phyloP scores from a whole-genome alignment of 192 early-diverging fungal genomes.

The Haplosporangium gracile region DNA sequence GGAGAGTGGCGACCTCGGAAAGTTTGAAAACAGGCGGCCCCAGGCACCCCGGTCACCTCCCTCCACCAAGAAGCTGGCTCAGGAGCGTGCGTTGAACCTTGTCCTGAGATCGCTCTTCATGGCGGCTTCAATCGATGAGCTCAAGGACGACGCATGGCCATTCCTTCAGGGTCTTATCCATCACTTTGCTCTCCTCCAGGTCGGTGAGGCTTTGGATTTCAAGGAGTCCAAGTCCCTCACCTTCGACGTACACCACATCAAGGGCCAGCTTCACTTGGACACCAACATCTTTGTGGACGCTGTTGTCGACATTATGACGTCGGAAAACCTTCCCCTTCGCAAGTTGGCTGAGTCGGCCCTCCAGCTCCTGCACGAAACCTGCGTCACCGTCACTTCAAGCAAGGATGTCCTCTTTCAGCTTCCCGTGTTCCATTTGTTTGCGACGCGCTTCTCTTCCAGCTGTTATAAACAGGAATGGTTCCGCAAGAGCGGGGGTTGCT shows the following conservation, averaged over 20 bases:
- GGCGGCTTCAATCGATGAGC: conserved; percentile 69
- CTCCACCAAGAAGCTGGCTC: conserved; percentile 69
- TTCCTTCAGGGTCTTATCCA: conserved; percentile 76
- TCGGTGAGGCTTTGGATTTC: conserved; percentile 75
- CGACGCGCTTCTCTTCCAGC: conserved; percentile 87
- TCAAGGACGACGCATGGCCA: conserved; percentile 72
- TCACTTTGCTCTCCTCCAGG: conserved; percentile 82
- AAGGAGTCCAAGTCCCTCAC: conserved; percentile 63
- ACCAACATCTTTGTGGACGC: conserved; percentile 83
- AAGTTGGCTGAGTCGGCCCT: conserved; percentile 76
- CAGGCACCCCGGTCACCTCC: conserved; percentile 54
- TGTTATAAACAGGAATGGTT: conserved; percentile 94
- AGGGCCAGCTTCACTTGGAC: conserved; percentile 63
- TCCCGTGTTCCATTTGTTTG: conserved; percentile 82
- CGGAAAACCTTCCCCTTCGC: conserved; percentile 70
- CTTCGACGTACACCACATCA: conserved; percentile 63
- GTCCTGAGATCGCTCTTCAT: conserved; percentile 76
- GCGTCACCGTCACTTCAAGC: conserved; percentile 65
- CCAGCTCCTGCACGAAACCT: conserved; percentile 73
- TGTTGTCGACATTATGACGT: conserved; percentile 82
- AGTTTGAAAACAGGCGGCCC: conserved; percentile 36
- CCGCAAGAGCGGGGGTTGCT: conserved; percentile 90
- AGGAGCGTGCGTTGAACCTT: conserved; percentile 73
- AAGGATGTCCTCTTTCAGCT: conserved; percentile 74
- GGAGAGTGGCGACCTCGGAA: conserved; percentile 51